A percentile compares a stretch with the other conserved stretches of the same genome.
Conservation (phyloP, 345 rosid species). For the Kandelia obovata region DNA sequence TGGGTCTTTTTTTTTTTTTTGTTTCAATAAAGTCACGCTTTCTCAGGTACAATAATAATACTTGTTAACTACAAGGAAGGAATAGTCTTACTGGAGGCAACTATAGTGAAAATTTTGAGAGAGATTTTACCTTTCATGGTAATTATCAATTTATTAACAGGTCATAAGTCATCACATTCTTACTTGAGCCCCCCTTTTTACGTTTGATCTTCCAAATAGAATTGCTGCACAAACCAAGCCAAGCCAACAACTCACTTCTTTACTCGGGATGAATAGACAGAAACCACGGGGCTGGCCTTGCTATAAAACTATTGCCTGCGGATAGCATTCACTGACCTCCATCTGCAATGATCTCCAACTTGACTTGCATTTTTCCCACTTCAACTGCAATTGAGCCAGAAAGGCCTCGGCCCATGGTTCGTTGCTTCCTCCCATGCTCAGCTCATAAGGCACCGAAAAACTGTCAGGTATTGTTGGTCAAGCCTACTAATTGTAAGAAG, state of each 20-base stretch:
- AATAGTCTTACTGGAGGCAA: too few relatives aligned
- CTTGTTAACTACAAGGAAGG: too few relatives aligned
- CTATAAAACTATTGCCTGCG: constrained; percentile 79
- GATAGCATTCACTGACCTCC: constrained; percentile 79
- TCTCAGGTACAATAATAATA: too few relatives aligned
- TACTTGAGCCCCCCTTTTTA: too few relatives aligned
- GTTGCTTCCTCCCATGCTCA: constrained; percentile 76
- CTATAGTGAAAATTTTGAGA: too few relatives aligned
- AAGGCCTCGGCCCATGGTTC: constrained; percentile 76
- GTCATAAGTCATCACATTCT: too few relatives aligned
- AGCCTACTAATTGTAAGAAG: background rate
- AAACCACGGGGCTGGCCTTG: background rate
- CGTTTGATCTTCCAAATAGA: background rate
- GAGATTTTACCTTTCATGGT: too few relatives aligned
- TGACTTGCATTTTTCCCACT: constrained; percentile 61
- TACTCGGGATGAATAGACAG: background rate
- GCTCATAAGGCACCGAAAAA: constrained; percentile 83
- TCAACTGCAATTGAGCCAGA: constrained; percentile 44
- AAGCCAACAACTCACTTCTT: background rate
- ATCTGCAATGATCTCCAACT: constrained; percentile 59
- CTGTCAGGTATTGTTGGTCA: constrained; percentile 31
- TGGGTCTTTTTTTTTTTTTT: too few relatives aligned
- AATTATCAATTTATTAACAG: too few relatives aligned
- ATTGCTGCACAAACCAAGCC: background rate
- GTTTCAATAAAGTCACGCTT: too few relatives aligned